Base-by-base conservation (phyloP, 345 rosid genomes). In the Pugionium cornutum region DNA sequence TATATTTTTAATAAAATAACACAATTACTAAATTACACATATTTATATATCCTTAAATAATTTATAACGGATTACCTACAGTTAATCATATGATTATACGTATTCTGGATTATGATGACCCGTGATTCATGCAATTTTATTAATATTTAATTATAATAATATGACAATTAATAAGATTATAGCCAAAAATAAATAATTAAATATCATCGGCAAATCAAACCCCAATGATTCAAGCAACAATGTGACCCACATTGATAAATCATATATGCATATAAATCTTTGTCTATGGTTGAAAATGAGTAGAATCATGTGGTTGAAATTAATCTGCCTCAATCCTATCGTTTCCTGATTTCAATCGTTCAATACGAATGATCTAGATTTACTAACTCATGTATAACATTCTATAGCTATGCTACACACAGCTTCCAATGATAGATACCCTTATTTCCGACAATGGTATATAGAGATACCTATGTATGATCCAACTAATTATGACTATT, bases 231-330 rank as follows among this genome's bases (percentile, higher is more conserved):
- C 62, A 73, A 66, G 71, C 37, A 51, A 5, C 28, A 34, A 36
- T 18, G 62, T 73, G 76, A 73, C 67, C 72, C 67, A 73, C 72
- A 58, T 37, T 39, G 67, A 73, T 18, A 66, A 36, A 66, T 43
- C 66, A 65, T 66, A 30, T 11, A 52, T 51, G 60, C 46, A 58
- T 42, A 58, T 72, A 64, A 33, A 64, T 42, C 9, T 64, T 61
- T 36, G 45, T 65, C 44, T 58, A 36, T 66, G 60, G 73, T 53
- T 61, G 32, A 37, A 60, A 59, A 46, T 60, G 53, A 18, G 18
- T 18, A 34, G 25, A 67, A 74, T 50, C 53, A 46, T 74, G 73
- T 66, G 77, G 73, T 47, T 61, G 64, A 53, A 36, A 67, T 44
- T 28, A 47, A 43, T 56, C 40, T 46, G 27, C 60, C 29, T 18